phyloP scores from a whole-genome alignment of 257 asterid species.

The Lycium barbarum region DNA sequence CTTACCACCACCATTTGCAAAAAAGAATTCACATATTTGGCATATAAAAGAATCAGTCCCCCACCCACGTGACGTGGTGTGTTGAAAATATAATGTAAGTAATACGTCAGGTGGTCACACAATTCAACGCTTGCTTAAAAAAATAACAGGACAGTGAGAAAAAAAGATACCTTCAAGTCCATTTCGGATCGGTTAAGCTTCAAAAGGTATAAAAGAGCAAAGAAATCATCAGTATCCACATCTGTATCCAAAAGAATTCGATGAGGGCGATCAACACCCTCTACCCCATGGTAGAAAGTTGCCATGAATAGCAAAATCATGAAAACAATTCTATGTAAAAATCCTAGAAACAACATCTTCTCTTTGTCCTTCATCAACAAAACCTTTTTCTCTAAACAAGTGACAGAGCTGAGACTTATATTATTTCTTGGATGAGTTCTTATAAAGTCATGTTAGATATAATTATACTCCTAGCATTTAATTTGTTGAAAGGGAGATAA shows the following conservation, averaged over 20 bases:
- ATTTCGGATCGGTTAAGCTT: constrained; percentile 74
- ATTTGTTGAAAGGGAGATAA: no score
- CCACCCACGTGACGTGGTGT: no score
- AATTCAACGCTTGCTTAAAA: background rate
- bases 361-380: constrained; percentile 19
- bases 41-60: no score
- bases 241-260: constrained; percentile 87
- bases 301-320: constrained; percentile 24
- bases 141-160: background rate
- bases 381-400: background rate
- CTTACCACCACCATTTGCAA: no score
- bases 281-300: constrained; percentile 24
- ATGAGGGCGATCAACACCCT: constrained; percentile 47
- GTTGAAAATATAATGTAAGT: no score
- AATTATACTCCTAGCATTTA: background rate
- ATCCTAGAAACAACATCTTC: background rate
- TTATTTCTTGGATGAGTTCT: background rate
- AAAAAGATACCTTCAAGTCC: constrained; percentile 68
- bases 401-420: background rate
- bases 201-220: constrained; percentile 80
- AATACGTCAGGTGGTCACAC: no score
- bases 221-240: constrained; percentile 83
- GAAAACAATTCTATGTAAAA: background rate
- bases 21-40: no score
- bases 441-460: background rate